These are phyloP conservation scores for Onygenales sp. DNA, from an alignment of 2,329 filamentous ascomycete species.

Conservation along the genomic window DNA sequence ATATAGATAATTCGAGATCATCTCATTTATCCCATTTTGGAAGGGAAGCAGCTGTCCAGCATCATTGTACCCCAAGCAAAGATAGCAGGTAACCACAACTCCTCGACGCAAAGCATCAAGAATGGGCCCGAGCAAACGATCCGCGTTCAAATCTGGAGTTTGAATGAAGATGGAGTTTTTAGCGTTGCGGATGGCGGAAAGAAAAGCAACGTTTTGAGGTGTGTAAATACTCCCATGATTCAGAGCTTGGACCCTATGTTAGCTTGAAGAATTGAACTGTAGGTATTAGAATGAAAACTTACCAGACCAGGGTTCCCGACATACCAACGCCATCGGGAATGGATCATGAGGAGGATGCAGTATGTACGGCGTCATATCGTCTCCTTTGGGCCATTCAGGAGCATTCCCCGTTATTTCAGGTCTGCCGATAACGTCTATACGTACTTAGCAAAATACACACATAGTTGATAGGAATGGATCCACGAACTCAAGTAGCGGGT, in stretches of 20 bases:
- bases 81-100: slow-evolving; percentile 58
- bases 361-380: slow-evolving; percentile 60
- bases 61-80: slow-evolving; percentile 74
- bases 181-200: slow-evolving; percentile 60
- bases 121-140: slow-evolving; percentile 55
- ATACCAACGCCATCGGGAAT: slow-evolving; percentile 64
- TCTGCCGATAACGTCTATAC: slow-evolving; percentile 45
- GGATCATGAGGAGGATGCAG: slow-evolving; percentile 43
- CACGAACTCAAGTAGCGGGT: slow-evolving; percentile 52
- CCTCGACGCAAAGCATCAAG: slow-evolving; percentile 57
- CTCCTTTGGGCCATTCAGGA: slow-evolving; percentile 42
- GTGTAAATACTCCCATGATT: slow-evolving; percentile 52
- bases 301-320: slow-evolving; percentile 55
- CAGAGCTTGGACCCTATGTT: slow-evolving; percentile 28
- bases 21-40: slow-evolving; percentile 68
- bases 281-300: slow-evolving; percentile 6
- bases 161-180: slow-evolving; percentile 62
- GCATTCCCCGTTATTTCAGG: slow-evolving; percentile 42
- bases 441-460: slow-evolving; percentile 1
- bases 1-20: slow-evolving; percentile 54
- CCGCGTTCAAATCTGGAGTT: slow-evolving; percentile 66
- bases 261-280: background rate
- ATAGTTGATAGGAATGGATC: slow-evolving; percentile 3
- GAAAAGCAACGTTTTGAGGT: slow-evolving; percentile 67
- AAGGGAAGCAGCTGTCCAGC: slow-evolving; percentile 64